phyloP scores from a whole-genome alignment of 2,329 filamentous ascomycete genomes.

The Lasiodiplodia theobromae region DNA sequence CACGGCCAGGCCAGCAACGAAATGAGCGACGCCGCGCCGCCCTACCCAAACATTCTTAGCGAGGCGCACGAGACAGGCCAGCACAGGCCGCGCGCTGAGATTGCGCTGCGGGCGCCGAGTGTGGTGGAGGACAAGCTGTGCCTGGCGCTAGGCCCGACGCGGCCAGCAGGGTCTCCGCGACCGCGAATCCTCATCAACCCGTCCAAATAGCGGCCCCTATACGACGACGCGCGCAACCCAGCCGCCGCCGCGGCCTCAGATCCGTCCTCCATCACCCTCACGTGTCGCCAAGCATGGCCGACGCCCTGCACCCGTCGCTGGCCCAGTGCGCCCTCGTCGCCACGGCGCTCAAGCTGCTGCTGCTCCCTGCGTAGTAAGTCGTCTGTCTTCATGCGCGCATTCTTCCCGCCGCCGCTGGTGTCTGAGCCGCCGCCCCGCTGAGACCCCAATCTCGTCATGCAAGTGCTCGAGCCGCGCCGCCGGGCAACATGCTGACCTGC shows the following conservation, averaged over 20 bases:
- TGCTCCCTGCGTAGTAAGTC: conserved; percentile 93
- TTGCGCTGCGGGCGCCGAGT: conserved; percentile 13
- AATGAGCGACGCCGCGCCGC: conserved; percentile 24
- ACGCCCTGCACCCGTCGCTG: conserved; percentile 76
- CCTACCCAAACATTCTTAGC: conserved; percentile 26
- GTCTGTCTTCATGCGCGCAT: conserved; percentile 8
- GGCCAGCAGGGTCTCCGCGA: background rate
- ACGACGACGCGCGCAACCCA: background rate
- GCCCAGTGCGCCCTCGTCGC: conserved; percentile 86
- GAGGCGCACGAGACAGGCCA: conserved; percentile 20
- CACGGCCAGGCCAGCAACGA: conserved; percentile 6
- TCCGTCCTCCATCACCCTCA: conserved; percentile 3
- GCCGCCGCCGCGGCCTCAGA: conserved; percentile 8
- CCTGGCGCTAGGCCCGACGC: conserved; percentile 13
- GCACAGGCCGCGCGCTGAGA: conserved; percentile 19
- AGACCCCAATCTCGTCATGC: conserved; percentile 19
- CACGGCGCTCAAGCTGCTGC: conserved; percentile 85
- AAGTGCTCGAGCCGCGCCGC: conserved; percentile 21
- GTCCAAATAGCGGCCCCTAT: conserved; percentile 22
- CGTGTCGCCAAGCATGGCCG: conserved; percentile 26
- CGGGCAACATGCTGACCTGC: conserved; percentile 24
- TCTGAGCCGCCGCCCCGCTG: conserved; percentile 13
- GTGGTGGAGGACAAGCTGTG: background rate
- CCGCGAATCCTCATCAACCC: conserved; percentile 19
- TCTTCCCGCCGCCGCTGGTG: conserved; percentile 7